Base-by-base conservation (phyloP, 148 eudicot genomes). In the Chenopodium formosanum region DNA sequence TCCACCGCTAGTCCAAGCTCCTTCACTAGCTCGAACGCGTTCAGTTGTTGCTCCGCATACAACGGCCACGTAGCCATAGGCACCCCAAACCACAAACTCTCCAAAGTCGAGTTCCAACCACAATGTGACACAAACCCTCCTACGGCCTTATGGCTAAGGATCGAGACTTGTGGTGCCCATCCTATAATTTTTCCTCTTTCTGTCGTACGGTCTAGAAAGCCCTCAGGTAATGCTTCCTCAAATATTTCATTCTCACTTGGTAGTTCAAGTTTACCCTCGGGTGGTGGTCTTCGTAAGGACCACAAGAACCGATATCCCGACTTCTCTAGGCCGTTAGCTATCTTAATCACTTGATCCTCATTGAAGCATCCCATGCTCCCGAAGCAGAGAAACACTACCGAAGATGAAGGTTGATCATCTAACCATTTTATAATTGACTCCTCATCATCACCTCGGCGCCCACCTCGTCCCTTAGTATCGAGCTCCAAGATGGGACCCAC, bases 331-430 rank as follows among this genome's bases (percentile, higher is more conserved):
- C 90, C 93, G 22, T 9, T 11, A 6, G 96, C 96, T 46, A 92
- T 88, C 52, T 92, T 90, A 8, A 52, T 82, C 48, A 90, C 88
- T 23, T 90, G 93, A 6, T 56, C 83, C 56, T 4, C 79, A 14
- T 70, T 67, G 9, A 92, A 87, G 19, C 73, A 73, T 12, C 96
- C 93, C 82, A 80, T 84, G 77, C 92, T 92, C 13, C 96, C 93
- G 9, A 92, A 92, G 37, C 93, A 92, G 7, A 92, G 70, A 74
- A 85, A 92, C 29, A 88, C 90, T 0, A 92, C 92, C 0, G 93
- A 89, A 0, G 82, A 82, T 8, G 77, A n/a, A 0, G 89, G 92
- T 25, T 90, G 93, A 6, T 31, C 31, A 37, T 92, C 90, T 2
- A 92, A 88, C 96, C 96, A 92, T n/a, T 44, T 13, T 13, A 81